Conservation (phyloP, 1,284 basidiomycete genomes). For the Microbotryomycetes sp. region DNA sequence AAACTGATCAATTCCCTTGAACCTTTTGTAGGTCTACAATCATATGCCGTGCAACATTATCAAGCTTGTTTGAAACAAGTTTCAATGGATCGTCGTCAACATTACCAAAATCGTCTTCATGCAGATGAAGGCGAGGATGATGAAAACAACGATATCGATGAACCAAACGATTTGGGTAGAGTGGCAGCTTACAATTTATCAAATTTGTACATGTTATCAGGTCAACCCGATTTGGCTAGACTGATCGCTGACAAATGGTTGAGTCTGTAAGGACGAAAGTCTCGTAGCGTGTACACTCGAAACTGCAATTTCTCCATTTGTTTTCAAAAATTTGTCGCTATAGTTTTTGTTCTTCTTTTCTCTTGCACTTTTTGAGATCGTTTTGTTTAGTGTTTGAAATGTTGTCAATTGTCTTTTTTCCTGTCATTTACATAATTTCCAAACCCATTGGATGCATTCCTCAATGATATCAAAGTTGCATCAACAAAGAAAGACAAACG, state of each 20-base stretch:
- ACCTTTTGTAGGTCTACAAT: conserved; percentile 56
- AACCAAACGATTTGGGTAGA: conserved; percentile 17
- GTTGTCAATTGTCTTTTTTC: no score
- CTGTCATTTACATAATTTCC: no score
- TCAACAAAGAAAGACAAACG: no score
- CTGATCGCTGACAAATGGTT: conserved; percentile 33
- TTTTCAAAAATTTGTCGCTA: no score
- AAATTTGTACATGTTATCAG: conserved; percentile 69
- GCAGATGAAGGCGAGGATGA: conserved; percentile 44
- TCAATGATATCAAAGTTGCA: no score
- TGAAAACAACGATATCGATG: conserved; percentile 1
- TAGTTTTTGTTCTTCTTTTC: no score
- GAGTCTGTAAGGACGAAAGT: no score
- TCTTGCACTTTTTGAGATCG: no score
- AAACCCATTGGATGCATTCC: no score
- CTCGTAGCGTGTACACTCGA: no score
- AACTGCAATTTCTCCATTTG: no score
- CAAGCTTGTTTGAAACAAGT: conserved; percentile 43
- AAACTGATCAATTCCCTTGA: neutral
- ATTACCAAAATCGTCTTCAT: conserved; percentile 3
- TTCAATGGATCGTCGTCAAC: conserved; percentile 1
- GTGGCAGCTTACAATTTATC: conserved; percentile 86
- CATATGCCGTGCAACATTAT: conserved; percentile 76
- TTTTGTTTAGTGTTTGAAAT: no score
- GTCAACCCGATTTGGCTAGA: conserved; percentile 51